phyloP scores from a whole-genome alignment of 257 asterid genomes.

The Avicennia marina region DNA sequence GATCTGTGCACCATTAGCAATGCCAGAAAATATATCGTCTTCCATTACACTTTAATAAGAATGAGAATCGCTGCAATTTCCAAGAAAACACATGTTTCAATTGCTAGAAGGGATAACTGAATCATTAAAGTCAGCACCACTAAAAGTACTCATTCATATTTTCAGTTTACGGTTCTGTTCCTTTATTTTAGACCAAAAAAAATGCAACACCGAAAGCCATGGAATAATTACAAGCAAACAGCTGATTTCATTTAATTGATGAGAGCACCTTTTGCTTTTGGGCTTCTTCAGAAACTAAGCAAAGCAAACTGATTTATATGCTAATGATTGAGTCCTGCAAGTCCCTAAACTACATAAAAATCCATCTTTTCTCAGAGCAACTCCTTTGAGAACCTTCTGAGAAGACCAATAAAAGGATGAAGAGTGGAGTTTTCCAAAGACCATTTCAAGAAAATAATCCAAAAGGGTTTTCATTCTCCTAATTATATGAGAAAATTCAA shows the following conservation, averaged over 20 bases:
- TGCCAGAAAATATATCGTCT: constrained; percentile 38
- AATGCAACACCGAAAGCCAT: background rate
- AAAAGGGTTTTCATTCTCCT: background rate
- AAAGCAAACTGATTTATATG: background rate
- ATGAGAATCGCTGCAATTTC: too few species aligned
- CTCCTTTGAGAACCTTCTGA: background rate
- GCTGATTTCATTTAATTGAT: constrained; percentile 7
- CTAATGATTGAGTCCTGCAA: constrained; percentile 3
- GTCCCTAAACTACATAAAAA: background rate
- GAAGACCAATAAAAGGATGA: background rate
- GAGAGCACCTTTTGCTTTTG: background rate
- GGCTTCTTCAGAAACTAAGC: constrained; percentile 19
- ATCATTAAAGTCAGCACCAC: too few species aligned
- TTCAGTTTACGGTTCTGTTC: too few species aligned
- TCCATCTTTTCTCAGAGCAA: background rate
- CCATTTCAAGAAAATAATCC: background rate
- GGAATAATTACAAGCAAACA: background rate
- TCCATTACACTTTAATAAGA: too few species aligned
- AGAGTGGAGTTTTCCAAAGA: too few species aligned
- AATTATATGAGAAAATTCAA: background rate
- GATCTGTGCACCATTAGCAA: constrained; percentile 26
- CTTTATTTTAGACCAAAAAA: too few species aligned
- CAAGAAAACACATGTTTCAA: too few species aligned
- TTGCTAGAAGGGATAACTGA: too few species aligned
- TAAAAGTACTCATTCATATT: too few species aligned